These are phyloP conservation scores for Linaria vulgaris DNA, from an alignment of 257 asterid species.

Conservation along the genomic window DNA sequence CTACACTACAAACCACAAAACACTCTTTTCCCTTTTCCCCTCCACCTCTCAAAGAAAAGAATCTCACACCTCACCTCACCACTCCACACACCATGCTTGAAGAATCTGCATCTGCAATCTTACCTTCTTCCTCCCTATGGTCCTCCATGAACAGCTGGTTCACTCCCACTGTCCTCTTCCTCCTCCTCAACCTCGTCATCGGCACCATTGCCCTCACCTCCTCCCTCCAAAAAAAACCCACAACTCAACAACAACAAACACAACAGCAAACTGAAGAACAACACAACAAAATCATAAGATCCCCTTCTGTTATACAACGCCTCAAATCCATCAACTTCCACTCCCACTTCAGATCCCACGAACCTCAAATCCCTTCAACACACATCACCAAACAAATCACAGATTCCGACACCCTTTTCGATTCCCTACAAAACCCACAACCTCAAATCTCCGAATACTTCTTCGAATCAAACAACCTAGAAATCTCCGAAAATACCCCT, in stretches of 20 bases:
- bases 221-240: conserved; percentile 42
- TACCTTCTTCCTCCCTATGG: conserved; percentile 77
- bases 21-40: not conserved
- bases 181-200: conserved; percentile 76
- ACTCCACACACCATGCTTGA: conserved; percentile 45
- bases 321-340: conserved; percentile 56
- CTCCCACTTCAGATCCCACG: conserved; percentile 41
- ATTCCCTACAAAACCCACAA: conserved; percentile 26
- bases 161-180: conserved; percentile 79
- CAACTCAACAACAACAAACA: conserved; percentile 19
- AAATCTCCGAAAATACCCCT: conserved; percentile 9
- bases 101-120: conserved; percentile 59
- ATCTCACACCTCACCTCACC: not conserved
- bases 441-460: conserved; percentile 38
- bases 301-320: conserved; percentile 74
- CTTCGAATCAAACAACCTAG: conserved; percentile 36
- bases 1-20: not conserved
- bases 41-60: not conserved
- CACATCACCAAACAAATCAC: conserved; percentile 22
- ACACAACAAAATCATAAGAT: conserved; percentile 33
- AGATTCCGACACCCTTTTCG: conserved; percentile 39
- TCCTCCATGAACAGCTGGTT: conserved; percentile 84
- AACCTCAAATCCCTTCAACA: conserved; percentile 25
- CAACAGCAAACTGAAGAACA: conserved; percentile 14
- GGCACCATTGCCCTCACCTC: conserved; percentile 77